Evolutionary conservation across 345 rosid species (phyloP).

Genomic region (Salix koriyanagi): DNA sequence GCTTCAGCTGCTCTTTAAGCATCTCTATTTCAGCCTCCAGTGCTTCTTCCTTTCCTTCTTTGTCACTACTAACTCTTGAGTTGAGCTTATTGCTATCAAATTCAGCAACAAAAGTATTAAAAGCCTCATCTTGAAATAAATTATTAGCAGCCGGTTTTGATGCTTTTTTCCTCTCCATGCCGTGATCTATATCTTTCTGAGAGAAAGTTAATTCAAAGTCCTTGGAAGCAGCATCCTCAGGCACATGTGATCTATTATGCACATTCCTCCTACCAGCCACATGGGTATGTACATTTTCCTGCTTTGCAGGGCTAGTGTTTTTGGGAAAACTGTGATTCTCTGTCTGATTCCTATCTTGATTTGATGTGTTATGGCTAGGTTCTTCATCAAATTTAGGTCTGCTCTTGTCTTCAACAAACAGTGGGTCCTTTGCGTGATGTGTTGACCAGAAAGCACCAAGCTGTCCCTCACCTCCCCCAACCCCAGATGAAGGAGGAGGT

Average conservation of each 20-base stretch:
- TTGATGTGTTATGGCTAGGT: constrained; percentile 34
- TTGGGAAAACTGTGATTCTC: constrained; percentile 39
- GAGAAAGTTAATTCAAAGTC: constrained; percentile 49
- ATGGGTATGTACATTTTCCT: constrained; percentile 37
- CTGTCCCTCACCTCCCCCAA: constrained; percentile 50
- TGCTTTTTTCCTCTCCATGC: constrained; percentile 40
- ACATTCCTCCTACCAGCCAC: constrained; percentile 28
- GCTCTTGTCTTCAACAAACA: constrained; percentile 45
- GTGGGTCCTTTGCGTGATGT: constrained; percentile 62
- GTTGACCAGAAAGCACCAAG: constrained; percentile 96
- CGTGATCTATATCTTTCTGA: constrained; percentile 35
- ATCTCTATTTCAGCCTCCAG: constrained; percentile 63
- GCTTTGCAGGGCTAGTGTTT: constrained; percentile 45
- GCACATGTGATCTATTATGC: constrained; percentile 28
- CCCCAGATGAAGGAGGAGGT: constrained; percentile 50
- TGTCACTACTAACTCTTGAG: constrained; percentile 28
- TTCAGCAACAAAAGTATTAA: constrained; percentile 76
- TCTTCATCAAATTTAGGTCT: constrained; percentile 67
- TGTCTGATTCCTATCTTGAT: constrained; percentile 37
- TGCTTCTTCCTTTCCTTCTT: constrained; percentile 45
- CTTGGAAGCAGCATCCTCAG: constrained; percentile 39
- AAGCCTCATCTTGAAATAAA: constrained; percentile 53
- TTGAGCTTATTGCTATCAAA: constrained; percentile 68
- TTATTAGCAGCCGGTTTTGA: constrained; percentile 35
- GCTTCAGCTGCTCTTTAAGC: constrained; percentile 74